Conservation (phyloP, 306 rosid species). For the Luffa aegyptiaca region DNA sequence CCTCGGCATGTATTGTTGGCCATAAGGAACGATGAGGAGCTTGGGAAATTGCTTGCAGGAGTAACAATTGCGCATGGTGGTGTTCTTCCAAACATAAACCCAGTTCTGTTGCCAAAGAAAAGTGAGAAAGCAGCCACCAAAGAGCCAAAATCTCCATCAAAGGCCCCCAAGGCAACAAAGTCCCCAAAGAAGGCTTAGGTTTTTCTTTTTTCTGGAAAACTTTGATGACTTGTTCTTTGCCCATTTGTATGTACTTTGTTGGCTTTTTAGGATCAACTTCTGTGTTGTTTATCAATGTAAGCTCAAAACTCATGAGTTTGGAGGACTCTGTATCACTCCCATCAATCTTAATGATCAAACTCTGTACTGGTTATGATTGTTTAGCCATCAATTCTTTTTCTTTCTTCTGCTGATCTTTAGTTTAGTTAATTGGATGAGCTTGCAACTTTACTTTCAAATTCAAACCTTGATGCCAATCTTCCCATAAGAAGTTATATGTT, state of each 20-base stretch:
- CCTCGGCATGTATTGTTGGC: slow-evolving; percentile 72
- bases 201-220: neutral
- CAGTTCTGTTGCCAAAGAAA: slow-evolving; percentile 66
- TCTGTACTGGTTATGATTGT: neutral
- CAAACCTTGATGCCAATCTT: neutral
- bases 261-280: slow-evolving; percentile 7
- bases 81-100: slow-evolving; percentile 79
- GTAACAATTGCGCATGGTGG: slow-evolving; percentile 86
- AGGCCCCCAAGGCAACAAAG: slow-evolving; percentile 46
- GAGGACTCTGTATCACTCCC: neutral
- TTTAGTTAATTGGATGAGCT: neutral
- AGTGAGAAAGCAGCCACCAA: slow-evolving; percentile 21
- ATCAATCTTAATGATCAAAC: neutral
- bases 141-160: slow-evolving; percentile 63
- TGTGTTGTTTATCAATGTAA: slow-evolving; percentile 1
- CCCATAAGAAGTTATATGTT: neutral
- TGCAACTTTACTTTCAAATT: neutral
- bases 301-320: neutral
- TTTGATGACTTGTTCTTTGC: neutral
- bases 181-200: slow-evolving; percentile 61
- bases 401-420: neutral
- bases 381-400: neutral
- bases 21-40: slow-evolving; percentile 76
- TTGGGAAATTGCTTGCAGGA: slow-evolving; percentile 72
- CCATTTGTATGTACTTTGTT: slow-evolving; percentile 25